Evolutionary conservation across 1,139 yeast species (phyloP), one percentile per base, ranked within the genome.

Genomic region (Zygosaccharomyces pseudobailii): DNA sequence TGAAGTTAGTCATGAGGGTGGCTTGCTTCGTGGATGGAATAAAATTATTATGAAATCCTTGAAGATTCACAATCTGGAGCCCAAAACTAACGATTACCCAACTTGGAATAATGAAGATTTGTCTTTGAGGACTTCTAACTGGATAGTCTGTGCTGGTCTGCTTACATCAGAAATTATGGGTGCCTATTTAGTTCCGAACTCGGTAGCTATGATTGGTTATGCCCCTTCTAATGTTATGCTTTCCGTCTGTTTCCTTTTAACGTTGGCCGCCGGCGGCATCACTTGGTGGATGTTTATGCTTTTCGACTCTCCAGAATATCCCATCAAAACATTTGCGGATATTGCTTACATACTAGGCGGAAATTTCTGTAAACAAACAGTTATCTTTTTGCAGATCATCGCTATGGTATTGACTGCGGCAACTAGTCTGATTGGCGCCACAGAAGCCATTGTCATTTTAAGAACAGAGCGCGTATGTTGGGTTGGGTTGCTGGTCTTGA

Each of bases 121-220:
- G 23, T 27, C 42, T 3, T 7, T 27, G 3, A 27, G 42, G 17
- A 38, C 35, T 3, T 38, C 42, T n/a, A 34, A 38, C 34, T 38
- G 42, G 42, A 27, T 38, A 28, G 23, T 38, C 28, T 38, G 42
- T 8, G 42, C 42, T 67, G 25, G 10, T 54, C 61, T 72, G 39
- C 71, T 73, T 43, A 72, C 76, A 13, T 71, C 76, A 3, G 76
- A 73, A 59, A 71, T 72, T 40, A 61, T 72, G 33, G 76, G 76
- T 22, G 76, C 76, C 10, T 62, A 69, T n/a, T 59, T 66, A 42
- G 74, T 75, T 10, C 76, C 76, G 4, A 72, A 69, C 49, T 71
- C 75, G 5, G 60, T 73, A 38, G 57, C 72, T 5, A 66, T 68
- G 46, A 55, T 72, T 40, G 76, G 76, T 3, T 71, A 62, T 43